Evolutionary conservation across 306 rosid species (phyloP).

Genomic region (Lotus japonicus): DNA sequence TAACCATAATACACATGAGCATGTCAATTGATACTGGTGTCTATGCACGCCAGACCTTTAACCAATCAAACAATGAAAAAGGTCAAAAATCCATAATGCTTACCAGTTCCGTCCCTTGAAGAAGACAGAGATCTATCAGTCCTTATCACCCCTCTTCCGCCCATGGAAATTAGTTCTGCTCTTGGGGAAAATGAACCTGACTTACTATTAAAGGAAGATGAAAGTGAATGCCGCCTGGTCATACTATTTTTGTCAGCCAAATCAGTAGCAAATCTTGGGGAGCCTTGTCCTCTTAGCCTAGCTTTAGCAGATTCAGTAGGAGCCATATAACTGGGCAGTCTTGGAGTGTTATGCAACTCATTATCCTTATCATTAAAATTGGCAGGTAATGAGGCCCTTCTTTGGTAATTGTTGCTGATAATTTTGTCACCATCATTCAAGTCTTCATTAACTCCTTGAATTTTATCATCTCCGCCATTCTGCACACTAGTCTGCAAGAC

Average conservation of each 20-base stretch:
- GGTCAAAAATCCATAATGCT: background rate
- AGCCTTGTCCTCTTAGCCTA: conserved; percentile 47
- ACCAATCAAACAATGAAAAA: background rate
- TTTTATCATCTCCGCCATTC: conserved; percentile 23
- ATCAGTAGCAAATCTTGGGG: conserved; percentile 33
- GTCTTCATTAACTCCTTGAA: conserved; percentile 22
- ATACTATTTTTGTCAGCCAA: conserved; percentile 27
- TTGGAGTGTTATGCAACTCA: conserved; percentile 32
- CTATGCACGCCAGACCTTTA: background rate
- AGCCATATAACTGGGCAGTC: conserved; percentile 56
- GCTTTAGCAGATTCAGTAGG: conserved; percentile 66
- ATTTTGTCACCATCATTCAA: conserved; percentile 24
- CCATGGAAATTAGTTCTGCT: conserved; percentile 23
- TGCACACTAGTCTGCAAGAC: conserved; percentile 4
- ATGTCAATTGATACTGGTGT: background rate
- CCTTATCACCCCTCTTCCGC: conserved; percentile 33
- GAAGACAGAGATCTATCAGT: conserved; percentile 35
- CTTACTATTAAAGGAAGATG: conserved; percentile 32
- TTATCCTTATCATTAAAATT: conserved; percentile 38
- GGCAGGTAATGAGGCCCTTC: conserved; percentile 46
- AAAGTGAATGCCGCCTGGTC: conserved; percentile 49
- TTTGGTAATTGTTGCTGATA: conserved; percentile 29
- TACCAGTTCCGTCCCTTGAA: conserved; percentile 48
- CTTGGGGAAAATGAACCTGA: conserved; percentile 39
- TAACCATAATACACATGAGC: background rate